Base-by-base conservation (phyloP, 2,329 filamentous ascomycete species). In the Chrysoporthe puriensis region DNA sequence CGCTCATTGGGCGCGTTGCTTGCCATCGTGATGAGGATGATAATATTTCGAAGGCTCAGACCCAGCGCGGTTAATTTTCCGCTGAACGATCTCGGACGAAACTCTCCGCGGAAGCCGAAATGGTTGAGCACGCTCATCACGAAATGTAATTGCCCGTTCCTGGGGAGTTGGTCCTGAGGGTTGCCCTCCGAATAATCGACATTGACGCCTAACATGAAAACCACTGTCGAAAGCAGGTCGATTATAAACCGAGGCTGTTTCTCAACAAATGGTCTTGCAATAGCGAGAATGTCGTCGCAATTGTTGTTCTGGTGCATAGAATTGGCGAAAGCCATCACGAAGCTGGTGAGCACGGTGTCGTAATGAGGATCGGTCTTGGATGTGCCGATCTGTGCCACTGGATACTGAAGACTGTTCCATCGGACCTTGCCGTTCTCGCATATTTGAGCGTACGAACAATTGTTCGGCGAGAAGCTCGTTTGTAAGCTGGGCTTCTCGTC, bases 181-280 rank as follows among this genome's bases (percentile, higher is more conserved):
- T 87, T 82, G 69, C 97, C 92, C 61, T 92, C 86, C 0, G 93
- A 91, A 75, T 94, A 96, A 79, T 98, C 95, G 60, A 94, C 87
- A 62, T 90, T 88, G 42, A 92, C 84, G 70, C 90, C 90, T 63
- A 94, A 81, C 67, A 91, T 87, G 52, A 87, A 84, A 63, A 92
- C 88, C 14, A 94, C 81, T 71, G 92, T 89, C 52, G 82, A 84
- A 63, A 92, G 81, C 82, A 90, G 89, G 67, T 89, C 83, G 54
- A 84, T 82, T 64, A 88, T 81, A 71, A 91, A 88, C 62, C 85
- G 86, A 79, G 80, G 75, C 14, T 77, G 75, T 69, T 78, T 78
- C 26, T 77, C 73, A 5, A 76, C 72, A 71, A 81, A 80, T 43
- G 84, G 86, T 67, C 86, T 85, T n/a, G 88, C 86, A 34, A 91